These are phyloP conservation scores for Pseudoscleropodium purum DNA, from an alignment of 225 moss, liverwort and hornwort species.

Conservation along the genomic window DNA sequence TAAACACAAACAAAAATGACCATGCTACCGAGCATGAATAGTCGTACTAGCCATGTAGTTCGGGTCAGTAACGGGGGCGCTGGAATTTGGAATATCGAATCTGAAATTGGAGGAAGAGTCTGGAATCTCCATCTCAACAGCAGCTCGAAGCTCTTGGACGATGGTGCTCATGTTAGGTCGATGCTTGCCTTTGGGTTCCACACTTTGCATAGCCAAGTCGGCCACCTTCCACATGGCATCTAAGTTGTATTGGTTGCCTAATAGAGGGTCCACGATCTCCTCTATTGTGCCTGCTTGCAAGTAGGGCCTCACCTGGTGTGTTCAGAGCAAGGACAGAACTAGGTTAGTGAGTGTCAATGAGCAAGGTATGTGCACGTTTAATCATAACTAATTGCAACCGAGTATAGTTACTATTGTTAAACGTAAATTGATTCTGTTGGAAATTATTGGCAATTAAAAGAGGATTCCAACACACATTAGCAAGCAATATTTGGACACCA, in stretches of 20 bases:
- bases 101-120: neutral
- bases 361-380: neutral
- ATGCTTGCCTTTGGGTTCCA: constrained; percentile 23
- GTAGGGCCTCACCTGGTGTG: constrained; percentile 3
- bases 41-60: neutral
- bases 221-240: constrained; percentile 29
- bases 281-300: constrained; percentile 2
- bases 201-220: constrained; percentile 23
- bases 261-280: constrained; percentile 11
- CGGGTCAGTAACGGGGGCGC: neutral
- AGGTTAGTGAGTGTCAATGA: neutral
- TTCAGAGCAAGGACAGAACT: neutral
- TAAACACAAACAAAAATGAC: neutral
- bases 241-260: constrained; percentile 2
- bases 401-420: neutral
- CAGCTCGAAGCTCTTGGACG: constrained; percentile 18
- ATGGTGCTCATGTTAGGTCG: constrained; percentile 17
- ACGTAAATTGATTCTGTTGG: neutral
- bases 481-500: too few relatives aligned
- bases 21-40: neutral
- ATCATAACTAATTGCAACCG: neutral
- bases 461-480: neutral
- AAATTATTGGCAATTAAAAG: neutral
- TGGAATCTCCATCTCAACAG: neutral
- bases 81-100: neutral